Evolutionary conservation across 108 stramenopile genomes (phyloP).

Genomic region (Nitzschia inconspicua): DNA sequence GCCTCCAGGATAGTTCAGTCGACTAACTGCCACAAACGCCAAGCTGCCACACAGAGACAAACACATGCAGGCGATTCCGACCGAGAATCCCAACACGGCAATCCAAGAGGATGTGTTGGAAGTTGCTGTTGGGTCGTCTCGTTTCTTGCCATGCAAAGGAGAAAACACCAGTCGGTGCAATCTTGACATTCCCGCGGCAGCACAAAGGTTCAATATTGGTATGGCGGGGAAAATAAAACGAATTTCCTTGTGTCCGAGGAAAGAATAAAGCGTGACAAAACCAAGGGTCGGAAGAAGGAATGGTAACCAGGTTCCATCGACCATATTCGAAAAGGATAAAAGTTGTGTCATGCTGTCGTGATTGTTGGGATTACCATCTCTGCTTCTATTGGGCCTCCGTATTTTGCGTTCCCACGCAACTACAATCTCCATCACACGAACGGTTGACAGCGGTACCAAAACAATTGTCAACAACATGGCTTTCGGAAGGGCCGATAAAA

Average conservation of each 20-base stretch:
- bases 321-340: no score
- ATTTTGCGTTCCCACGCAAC: slow-evolving; percentile 12
- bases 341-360: not conserved
- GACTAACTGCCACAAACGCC: slow-evolving; percentile 61
- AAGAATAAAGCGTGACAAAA: slow-evolving; percentile 81
- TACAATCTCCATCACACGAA: slow-evolving; percentile 49
- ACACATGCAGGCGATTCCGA: slow-evolving; percentile 32
- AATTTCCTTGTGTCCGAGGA: slow-evolving; percentile 94
- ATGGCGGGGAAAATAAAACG: slow-evolving; percentile 91
- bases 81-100: slow-evolving; percentile 29
- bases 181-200: slow-evolving; percentile 69
- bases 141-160: slow-evolving; percentile 21
- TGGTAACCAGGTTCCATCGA: slow-evolving; percentile 50
- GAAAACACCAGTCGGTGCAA: slow-evolving; percentile 43
- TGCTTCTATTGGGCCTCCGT: not conserved
- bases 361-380: not conserved
- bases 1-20: slow-evolving; percentile 86
- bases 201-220: slow-evolving; percentile 81
- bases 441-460: slow-evolving; percentile 64
- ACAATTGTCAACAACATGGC: slow-evolving; percentile 66
- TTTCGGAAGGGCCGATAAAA: slow-evolving; percentile 80
- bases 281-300: slow-evolving; percentile 60
- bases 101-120: no score
- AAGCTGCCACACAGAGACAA: slow-evolving; percentile 56
- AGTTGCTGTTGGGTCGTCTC: slow-evolving; percentile 2